A percentile compares a stretch with the other conserved stretches of the same genome.
Evolutionary conservation across 352 stramenopile genomes (phyloP).

Genomic region (Phytopythium oedochilum): DNA sequence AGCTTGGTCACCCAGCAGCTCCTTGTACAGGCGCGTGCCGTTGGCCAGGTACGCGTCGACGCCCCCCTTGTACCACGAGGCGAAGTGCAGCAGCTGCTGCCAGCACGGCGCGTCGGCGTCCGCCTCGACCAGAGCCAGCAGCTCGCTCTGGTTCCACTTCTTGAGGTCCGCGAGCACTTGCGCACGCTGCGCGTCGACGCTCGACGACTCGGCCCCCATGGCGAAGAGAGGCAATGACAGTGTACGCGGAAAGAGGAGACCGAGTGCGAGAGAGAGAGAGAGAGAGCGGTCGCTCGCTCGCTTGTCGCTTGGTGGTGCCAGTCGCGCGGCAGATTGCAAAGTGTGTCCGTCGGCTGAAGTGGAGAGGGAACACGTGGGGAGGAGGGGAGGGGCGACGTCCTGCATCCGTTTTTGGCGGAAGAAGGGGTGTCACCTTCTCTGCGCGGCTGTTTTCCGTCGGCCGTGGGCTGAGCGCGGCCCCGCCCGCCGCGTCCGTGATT

Average conservation of each 20-base stretch:
- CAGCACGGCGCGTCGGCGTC: conserved; percentile 15
- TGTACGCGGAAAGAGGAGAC: too few relatives aligned
- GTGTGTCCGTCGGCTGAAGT: conserved; percentile 21
- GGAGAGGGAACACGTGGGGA: not conserved
- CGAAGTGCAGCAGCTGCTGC: conserved; percentile 53
- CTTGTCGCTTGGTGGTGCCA: conserved; percentile 9
- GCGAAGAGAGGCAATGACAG: not conserved
- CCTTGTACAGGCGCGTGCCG: conserved; percentile 36
- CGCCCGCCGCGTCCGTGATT: not conserved
- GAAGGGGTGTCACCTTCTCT: not conserved
- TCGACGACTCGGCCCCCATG: conserved; percentile 7
- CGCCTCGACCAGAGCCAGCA: conserved; percentile 26
- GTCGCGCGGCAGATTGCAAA: conserved; percentile 10
- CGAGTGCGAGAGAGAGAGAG: too few relatives aligned
- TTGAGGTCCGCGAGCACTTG: conserved; percentile 22
- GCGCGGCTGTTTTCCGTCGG: not conserved
- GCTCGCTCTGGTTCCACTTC: conserved; percentile 36
- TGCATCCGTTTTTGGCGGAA: not conserved
- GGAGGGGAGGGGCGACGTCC: not conserved
- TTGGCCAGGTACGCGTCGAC: conserved; percentile 49
- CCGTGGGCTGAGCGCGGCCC: not conserved
- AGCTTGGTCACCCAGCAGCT: conserved; percentile 16
- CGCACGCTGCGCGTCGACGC: not conserved
- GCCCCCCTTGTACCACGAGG: conserved; percentile 60
- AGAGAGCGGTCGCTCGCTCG: conserved; percentile 7